Percentiles rank a stretch among this genome's conserved stretches.
Evolutionary conservation across 305 asterid species (phyloP).

Genomic region (Fraxinus latifolia): DNA sequence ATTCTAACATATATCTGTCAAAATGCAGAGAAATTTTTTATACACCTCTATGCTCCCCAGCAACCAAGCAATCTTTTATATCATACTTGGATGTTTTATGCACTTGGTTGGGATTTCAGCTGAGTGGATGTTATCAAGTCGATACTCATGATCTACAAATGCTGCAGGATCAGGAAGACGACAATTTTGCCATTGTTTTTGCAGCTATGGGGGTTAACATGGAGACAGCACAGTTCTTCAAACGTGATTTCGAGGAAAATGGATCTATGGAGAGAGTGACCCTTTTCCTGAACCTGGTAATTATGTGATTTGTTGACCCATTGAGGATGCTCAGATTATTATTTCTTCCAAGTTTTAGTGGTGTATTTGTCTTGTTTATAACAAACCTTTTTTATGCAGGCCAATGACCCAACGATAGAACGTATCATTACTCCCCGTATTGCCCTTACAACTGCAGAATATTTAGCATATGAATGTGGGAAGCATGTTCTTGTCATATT

Average conservation of each 20-base stretch:
- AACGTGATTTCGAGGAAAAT: neutral
- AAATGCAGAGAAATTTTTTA: neutral
- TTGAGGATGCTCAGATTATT: neutral
- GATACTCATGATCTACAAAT: conserved; percentile 25
- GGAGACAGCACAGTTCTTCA: neutral
- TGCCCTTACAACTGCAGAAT: neutral
- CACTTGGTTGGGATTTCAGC: neutral
- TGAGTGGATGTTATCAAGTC: conserved; percentile 9
- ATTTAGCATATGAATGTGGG: neutral
- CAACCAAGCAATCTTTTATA: neutral
- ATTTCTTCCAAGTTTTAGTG: neutral
- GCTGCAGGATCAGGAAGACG: conserved; percentile 72
- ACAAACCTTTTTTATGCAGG: conserved; percentile 43
- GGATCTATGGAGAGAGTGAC: conserved; percentile 44
- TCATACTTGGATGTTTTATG: neutral
- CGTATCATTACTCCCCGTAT: neutral
- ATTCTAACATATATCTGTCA: neutral
- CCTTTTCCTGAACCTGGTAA: conserved; percentile 87
- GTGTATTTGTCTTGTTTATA: conserved; percentile 12
- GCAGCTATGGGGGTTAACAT: conserved; percentile 68
- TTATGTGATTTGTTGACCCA: neutral
- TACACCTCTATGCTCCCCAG: neutral
- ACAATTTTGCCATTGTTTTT: conserved; percentile 96
- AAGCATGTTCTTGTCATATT: neutral
- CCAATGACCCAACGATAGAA: conserved; percentile 91